These are phyloP conservation scores for Boletus smithii DNA, from an alignment of 1,284 basidiomycete genomes.

Conservation along the genomic window DNA sequence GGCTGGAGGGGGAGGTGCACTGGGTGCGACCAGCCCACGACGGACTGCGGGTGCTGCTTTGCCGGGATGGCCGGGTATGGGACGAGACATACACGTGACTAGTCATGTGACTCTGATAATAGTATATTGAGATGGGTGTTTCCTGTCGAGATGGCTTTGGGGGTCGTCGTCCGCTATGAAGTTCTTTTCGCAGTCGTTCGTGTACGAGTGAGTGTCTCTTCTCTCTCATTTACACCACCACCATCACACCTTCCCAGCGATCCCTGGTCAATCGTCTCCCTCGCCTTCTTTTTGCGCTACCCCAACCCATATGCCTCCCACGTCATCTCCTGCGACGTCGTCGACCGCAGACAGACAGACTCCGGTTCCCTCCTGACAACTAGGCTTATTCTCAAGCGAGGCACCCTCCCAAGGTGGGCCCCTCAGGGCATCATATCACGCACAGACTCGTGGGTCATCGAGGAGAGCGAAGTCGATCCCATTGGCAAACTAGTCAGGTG, in stretches of 20 bases:
- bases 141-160: not conserved
- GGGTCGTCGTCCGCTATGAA: constrained; percentile 55
- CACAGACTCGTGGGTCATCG: constrained; percentile 83
- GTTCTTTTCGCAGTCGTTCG: constrained; percentile 76
- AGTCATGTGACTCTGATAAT: constrained; percentile 15
- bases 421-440: constrained; percentile 73
- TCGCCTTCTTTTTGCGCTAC: constrained; percentile 94
- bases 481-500: constrained; percentile 66
- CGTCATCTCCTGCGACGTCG: constrained; percentile 92
- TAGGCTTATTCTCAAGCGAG: constrained; percentile 89
- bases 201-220: constrained; percentile 63
- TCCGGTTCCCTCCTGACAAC: constrained; percentile 81
- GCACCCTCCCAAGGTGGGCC: constrained; percentile 88
- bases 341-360: constrained; percentile 74
- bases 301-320: constrained; percentile 96
- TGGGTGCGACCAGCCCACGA: constrained; percentile 74
- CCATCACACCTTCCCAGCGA: constrained; percentile 48
- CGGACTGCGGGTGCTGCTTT: constrained; percentile 54
- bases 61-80: constrained; percentile 38
- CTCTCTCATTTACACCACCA: not conserved
- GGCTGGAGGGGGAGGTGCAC: constrained; percentile 40
- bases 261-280: constrained; percentile 86
- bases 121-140: not conserved
- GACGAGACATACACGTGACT: constrained; percentile 47
- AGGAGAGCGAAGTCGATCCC: constrained; percentile 88